These are phyloP conservation scores for Exophiala alcalophila DNA, from an alignment of 2,329 filamentous ascomycete genomes.

Conservation along the genomic window DNA sequence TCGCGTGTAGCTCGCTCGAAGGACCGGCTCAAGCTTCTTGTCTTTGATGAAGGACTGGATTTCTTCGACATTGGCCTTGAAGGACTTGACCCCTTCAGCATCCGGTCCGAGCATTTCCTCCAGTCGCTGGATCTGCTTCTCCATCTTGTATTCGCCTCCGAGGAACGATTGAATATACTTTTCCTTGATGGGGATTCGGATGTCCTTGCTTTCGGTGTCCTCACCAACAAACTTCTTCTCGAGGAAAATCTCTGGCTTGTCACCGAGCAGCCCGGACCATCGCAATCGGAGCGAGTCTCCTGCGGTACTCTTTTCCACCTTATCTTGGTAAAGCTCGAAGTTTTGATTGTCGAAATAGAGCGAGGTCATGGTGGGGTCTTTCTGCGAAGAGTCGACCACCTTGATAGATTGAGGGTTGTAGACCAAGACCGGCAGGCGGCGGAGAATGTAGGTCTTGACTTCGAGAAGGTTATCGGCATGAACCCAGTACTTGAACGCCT, in stretches of 20 bases:
- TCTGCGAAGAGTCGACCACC: constrained; percentile 70
- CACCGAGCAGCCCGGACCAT: constrained; percentile 83
- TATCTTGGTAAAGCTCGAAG: constrained; percentile 82
- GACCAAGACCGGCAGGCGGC: constrained; percentile 83
- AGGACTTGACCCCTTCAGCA: constrained; percentile 62
- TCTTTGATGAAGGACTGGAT: constrained; percentile 78
- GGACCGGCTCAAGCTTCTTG: constrained; percentile 73
- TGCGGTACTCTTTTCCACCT: constrained; percentile 71
- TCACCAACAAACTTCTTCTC: constrained; percentile 86
- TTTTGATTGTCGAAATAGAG: constrained; percentile 90
- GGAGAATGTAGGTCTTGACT: constrained; percentile 92
- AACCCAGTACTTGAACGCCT: constrained; percentile 93
- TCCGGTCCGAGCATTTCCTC: constrained; percentile 68
- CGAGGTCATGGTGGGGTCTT: constrained; percentile 87
- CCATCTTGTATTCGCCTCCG: constrained; percentile 82
- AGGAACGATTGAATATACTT: constrained; percentile 91
- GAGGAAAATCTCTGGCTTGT: constrained; percentile 75
- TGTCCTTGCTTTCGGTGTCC: constrained; percentile 73
- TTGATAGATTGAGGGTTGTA: constrained; percentile 88
- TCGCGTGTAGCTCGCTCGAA: constrained; percentile 89
- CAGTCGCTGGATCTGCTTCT: constrained; percentile 86
- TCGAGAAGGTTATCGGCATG: constrained; percentile 93
- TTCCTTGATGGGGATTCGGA: constrained; percentile 81
- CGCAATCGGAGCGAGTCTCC: constrained; percentile 80
- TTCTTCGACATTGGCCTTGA: constrained; percentile 68